phyloP scores from a whole-genome alignment of 345 rosid genomes.

The Ceriops zippeliana region DNA sequence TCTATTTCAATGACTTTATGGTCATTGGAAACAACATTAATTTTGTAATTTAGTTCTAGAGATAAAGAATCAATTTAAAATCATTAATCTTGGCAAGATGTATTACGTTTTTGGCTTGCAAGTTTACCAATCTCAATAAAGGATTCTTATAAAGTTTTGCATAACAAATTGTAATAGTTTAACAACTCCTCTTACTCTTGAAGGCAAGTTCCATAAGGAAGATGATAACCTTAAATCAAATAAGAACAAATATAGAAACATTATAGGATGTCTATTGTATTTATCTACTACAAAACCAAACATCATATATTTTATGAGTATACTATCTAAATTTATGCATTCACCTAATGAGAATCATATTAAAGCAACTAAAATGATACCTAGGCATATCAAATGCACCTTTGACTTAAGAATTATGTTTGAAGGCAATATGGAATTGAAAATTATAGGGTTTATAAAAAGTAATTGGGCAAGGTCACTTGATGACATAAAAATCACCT shows the following conservation, averaged over 20 bases:
- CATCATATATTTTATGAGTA: background rate
- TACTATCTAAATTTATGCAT: background rate
- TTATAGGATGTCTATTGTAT: background rate
- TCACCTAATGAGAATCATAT: background rate
- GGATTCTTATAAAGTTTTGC: background rate
- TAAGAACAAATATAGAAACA: background rate
- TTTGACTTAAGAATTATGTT: background rate
- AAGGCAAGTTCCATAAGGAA: no score
- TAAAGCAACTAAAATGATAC: background rate
- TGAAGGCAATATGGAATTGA: background rate
- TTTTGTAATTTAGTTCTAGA: no score
- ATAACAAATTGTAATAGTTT: background rate
- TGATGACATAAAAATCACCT: background rate
- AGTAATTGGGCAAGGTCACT: background rate
- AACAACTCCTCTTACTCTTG: background rate
- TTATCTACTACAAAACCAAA: background rate
- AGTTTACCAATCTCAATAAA: no score
- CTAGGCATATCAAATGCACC: background rate
- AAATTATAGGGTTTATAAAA: background rate
- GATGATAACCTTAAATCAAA: background rate
- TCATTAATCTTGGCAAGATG: no score
- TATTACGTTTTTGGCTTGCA: no score
- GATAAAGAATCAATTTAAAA: no score
- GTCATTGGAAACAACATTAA: no score
- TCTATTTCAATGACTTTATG: no score